Conservation (phyloP, 352 stramenopile genomes). For the Phytophthora pseudosyringae region DNA sequence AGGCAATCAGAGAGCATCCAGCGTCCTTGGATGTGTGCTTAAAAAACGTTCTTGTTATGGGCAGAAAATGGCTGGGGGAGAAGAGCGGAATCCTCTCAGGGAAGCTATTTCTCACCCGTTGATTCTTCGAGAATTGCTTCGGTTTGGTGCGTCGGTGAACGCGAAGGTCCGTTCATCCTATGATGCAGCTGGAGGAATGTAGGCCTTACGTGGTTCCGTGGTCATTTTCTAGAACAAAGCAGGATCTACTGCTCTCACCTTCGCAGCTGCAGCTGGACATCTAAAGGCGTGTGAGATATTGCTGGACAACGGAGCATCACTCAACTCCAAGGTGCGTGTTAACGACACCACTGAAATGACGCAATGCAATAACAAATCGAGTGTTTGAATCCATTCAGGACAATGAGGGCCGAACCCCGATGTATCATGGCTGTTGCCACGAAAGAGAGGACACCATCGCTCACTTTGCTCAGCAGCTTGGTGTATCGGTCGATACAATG, state of each 20-base stretch:
- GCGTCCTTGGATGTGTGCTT: neutral
- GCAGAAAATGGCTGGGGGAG: slow-evolving; percentile 28
- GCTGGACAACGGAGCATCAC: slow-evolving; percentile 38
- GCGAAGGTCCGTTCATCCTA: slow-evolving; percentile 27
- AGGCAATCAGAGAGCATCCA: neutral
- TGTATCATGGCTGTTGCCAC: slow-evolving; percentile 53
- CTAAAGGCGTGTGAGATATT: slow-evolving; percentile 44
- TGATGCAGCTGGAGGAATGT: neutral
- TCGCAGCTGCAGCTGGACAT: slow-evolving; percentile 36
- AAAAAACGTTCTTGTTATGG: neutral
- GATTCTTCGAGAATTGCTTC: slow-evolving; percentile 40
- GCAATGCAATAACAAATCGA: neutral
- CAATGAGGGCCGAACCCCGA: slow-evolving; percentile 46
- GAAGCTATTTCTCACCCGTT: slow-evolving; percentile 34
- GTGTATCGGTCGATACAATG: slow-evolving; percentile 32
- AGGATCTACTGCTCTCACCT: slow-evolving; percentile 39
- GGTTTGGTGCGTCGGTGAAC: slow-evolving; percentile 36
- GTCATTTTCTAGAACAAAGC: slow-evolving; percentile 24
- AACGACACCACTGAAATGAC: neutral
- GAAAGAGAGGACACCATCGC: slow-evolving; percentile 47
- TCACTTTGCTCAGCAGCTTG: slow-evolving; percentile 42
- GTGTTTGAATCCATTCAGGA: slow-evolving; percentile 38
- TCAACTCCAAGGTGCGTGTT: slow-evolving; percentile 40
- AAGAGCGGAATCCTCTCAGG: slow-evolving; percentile 37
- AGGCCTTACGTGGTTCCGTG: neutral